phyloP scores from a whole-genome alignment of 176 grass and related monocot species.

The Carex pumila region DNA sequence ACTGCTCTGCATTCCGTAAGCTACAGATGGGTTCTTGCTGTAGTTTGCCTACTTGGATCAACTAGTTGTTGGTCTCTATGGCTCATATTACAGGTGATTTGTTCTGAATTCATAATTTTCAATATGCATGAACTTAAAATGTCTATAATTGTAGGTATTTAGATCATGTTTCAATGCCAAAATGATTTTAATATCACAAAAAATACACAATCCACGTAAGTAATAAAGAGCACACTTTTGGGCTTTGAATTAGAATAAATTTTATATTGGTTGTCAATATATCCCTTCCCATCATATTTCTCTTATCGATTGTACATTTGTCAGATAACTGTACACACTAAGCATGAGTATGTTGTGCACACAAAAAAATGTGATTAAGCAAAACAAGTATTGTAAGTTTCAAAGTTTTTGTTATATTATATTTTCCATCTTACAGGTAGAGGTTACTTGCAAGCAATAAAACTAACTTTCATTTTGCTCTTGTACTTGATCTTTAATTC shows the following conservation, averaged over 20 bases:
- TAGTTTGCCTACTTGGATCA: background rate
- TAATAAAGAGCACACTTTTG: too few species aligned
- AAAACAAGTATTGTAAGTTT: too few species aligned
- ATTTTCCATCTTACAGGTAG: background rate
- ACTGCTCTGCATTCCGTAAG: background rate
- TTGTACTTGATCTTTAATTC: background rate
- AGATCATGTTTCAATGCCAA: background rate
- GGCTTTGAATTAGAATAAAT: too few species aligned
- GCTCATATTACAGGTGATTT: conserved; percentile 25
- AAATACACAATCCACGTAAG: background rate
- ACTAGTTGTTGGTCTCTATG: conserved; percentile 21
- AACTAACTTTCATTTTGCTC: background rate
- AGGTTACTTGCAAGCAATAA: too few species aligned
- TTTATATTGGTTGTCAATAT: too few species aligned
- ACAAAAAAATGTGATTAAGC: too few species aligned
- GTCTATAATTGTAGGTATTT: background rate
- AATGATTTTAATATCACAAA: background rate
- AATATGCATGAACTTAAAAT: background rate
- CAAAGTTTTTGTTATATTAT: background rate
- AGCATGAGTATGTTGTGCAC: too few species aligned
- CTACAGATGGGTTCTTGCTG: background rate
- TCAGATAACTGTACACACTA: too few species aligned
- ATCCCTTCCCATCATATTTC: too few species aligned
- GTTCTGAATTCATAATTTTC: background rate
- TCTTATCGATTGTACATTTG: too few species aligned